These are phyloP conservation scores for Pseudogymnoascus sp. DNA, from an alignment of 2,329 filamentous ascomycete genomes.

Conservation along the genomic window DNA sequence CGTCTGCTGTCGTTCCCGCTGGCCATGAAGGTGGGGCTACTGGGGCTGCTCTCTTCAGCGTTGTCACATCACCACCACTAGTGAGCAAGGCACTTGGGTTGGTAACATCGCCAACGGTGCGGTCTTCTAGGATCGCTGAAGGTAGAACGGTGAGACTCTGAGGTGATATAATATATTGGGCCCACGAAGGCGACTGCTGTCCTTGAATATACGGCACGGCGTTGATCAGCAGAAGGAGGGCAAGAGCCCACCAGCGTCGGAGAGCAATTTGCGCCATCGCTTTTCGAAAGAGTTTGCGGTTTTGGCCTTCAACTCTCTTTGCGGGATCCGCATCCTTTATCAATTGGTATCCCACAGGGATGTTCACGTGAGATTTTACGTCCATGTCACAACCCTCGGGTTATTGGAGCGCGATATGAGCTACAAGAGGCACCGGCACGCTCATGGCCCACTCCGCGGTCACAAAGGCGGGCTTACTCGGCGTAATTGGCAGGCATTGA, in stretches of 20 bases:
- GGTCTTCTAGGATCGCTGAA: conserved; percentile 26
- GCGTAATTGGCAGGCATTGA: neutral
- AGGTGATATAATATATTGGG: conserved; percentile 35
- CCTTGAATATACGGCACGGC: neutral
- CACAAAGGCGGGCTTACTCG: neutral
- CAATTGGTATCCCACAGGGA: neutral
- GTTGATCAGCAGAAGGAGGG: neutral
- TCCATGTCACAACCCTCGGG: neutral
- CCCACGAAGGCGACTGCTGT: conserved; percentile 28
- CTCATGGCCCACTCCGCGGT: neutral
- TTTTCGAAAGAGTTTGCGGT: neutral
- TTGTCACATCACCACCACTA: conserved; percentile 22
- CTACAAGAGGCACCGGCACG: neutral
- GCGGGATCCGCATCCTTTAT: neutral
- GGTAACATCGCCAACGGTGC: conserved; percentile 33
- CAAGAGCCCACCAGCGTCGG: conserved; percentile 1
- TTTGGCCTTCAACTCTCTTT: neutral
- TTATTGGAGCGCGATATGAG: neutral
- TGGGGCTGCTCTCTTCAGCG: conserved; percentile 26
- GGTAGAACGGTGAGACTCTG: conserved; percentile 29
- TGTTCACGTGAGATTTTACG: neutral
- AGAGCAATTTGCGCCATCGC: neutral
- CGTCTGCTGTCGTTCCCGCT: neutral
- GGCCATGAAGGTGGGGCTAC: conserved; percentile 2
- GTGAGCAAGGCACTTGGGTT: conserved; percentile 33